phyloP scores from a whole-genome alignment of 2,329 filamentous ascomycete genomes.

The Nemania abortiva region DNA sequence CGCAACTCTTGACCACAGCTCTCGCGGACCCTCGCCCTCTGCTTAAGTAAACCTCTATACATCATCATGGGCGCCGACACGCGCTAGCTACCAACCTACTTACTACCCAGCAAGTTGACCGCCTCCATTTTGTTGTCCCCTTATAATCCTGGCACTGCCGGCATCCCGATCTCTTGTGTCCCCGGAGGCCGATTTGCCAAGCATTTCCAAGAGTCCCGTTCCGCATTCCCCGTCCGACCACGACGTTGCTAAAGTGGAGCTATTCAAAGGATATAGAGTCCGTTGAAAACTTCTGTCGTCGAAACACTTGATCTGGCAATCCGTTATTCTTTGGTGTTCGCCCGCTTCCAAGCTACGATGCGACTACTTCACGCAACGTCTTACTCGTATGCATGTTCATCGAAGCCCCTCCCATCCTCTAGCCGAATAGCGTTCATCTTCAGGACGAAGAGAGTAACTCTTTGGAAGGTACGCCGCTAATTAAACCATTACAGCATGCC shows the following conservation, averaged over 20 bases:
- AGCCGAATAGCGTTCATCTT: too few relatives aligned
- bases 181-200: constrained; percentile 18
- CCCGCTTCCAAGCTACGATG: too few relatives aligned
- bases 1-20: not conserved
- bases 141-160: constrained; percentile 49
- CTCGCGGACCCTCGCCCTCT: not conserved
- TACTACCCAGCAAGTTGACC: too few relatives aligned
- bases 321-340: not conserved
- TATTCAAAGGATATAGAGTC: constrained; percentile 9
- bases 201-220: constrained; percentile 11
- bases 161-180: constrained; percentile 49
- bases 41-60: constrained; percentile 11
- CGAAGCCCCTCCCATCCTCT: too few relatives aligned
- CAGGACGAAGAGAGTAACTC: too few relatives aligned
- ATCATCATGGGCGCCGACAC: constrained; percentile 43
- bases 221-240: constrained; percentile 8
- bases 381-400: too few relatives aligned
- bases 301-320: not conserved
- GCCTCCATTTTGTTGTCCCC: constrained; percentile 54
- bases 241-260: constrained; percentile 8
- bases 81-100: too few relatives aligned
- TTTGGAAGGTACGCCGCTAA: too few relatives aligned
- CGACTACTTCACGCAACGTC: too few relatives aligned
- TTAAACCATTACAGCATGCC: too few relatives aligned
- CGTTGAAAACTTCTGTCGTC: not conserved